A percentile compares a stretch with the other conserved stretches of the same genome.
Evolutionary conservation across 768 basidiomycete genomes (phyloP).

Genomic region (Candolleomyces aberdarensis): DNA sequence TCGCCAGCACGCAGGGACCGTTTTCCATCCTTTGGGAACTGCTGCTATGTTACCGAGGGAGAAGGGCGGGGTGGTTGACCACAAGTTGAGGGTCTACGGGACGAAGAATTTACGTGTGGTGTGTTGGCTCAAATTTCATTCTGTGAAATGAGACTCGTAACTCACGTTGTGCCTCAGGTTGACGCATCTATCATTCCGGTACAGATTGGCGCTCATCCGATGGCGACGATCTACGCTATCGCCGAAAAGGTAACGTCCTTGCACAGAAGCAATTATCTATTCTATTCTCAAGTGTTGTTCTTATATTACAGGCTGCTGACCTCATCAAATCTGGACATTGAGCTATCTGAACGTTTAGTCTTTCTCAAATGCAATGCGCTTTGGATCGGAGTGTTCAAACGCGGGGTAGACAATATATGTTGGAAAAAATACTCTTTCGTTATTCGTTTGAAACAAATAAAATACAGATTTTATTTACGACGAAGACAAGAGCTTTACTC

Average conservation of each 20-base stretch:
- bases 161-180: not conserved
- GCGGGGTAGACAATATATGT: too few species aligned
- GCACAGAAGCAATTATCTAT: too few species aligned
- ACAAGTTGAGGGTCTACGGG: slow-evolving; percentile 28
- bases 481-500: too few species aligned
- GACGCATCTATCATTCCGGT: slow-evolving; percentile 19
- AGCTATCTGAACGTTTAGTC: too few species aligned
- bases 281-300: too few species aligned
- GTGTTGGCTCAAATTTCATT: not conserved
- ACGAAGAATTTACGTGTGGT: slow-evolving; percentile 27
- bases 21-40: slow-evolving; percentile 17
- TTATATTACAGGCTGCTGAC: too few species aligned
- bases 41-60: slow-evolving; percentile 24
- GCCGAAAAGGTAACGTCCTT: slow-evolving; percentile 16
- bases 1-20: not conserved
- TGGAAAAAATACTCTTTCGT: too few species aligned
- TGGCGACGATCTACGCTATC: slow-evolving; percentile 17
- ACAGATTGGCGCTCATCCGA: slow-evolving; percentile 12
- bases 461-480: too few species aligned
- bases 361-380: too few species aligned
- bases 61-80: slow-evolving; percentile 31
- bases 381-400: too few species aligned
- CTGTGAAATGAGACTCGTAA: not conserved
- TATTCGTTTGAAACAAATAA: too few species aligned
- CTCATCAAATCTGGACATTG: too few species aligned